These are phyloP conservation scores for Kwoniella dendrophila DNA, from an alignment of 768 basidiomycete species.

Conservation along the genomic window DNA sequence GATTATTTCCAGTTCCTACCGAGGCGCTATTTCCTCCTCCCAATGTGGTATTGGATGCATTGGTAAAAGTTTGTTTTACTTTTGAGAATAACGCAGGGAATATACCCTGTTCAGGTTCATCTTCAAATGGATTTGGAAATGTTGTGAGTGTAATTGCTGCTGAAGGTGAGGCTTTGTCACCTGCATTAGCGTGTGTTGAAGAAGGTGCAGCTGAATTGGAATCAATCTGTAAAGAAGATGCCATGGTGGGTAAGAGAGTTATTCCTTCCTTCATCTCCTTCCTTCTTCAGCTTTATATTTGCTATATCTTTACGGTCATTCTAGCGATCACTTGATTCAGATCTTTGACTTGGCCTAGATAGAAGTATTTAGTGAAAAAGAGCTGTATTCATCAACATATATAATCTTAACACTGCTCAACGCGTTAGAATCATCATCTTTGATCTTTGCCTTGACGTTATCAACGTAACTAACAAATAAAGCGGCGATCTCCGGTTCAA, in stretches of 20 bases:
- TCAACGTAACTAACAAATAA: too few relatives aligned
- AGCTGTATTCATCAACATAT: too few relatives aligned
- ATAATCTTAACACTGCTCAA: too few relatives aligned
- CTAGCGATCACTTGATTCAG: too few relatives aligned
- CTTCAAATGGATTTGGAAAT: conserved; percentile 48
- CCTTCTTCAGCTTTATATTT: background rate
- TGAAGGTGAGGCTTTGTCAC: conserved; percentile 23
- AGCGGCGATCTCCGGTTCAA: too few relatives aligned
- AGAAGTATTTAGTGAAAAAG: too few relatives aligned
- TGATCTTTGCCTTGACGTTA: too few relatives aligned
- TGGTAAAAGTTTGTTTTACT: conserved; percentile 47
- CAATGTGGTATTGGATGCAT: conserved; percentile 17
- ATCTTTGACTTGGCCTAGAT: too few relatives aligned
- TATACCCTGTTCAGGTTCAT: conserved; percentile 49
- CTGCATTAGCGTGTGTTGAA: background rate
- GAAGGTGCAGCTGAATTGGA: background rate
- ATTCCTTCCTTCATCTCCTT: background rate
- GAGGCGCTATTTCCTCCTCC: background rate
- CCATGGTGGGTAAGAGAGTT: conserved; percentile 1
- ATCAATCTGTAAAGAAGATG: conserved; percentile 9
- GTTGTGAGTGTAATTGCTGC: conserved; percentile 34
- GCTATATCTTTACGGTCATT: background rate
- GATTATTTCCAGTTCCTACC: background rate
- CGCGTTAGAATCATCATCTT: too few relatives aligned
- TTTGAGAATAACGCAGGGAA: conserved; percentile 47